A percentile compares a stretch with the other conserved stretches of the same genome.
Conservation (phyloP, 768 basidiomycete genomes). For the Phallus indusiatus region DNA sequence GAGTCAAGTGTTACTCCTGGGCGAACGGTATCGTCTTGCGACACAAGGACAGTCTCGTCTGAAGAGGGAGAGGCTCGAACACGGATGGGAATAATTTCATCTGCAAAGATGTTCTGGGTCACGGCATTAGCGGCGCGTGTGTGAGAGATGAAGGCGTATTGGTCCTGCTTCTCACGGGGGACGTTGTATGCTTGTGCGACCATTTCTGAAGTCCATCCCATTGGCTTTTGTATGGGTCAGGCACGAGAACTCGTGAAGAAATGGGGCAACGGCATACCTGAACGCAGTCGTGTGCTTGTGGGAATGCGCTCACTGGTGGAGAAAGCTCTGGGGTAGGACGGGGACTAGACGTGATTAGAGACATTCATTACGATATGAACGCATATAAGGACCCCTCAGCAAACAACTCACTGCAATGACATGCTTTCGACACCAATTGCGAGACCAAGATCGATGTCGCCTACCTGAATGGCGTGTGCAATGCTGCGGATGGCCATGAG, state of each 20-base stretch:
- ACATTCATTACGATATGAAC: not conserved
- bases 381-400: constrained; percentile 8
- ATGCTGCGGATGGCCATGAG: constrained; percentile 89
- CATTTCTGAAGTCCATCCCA: constrained; percentile 95
- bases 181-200: constrained; percentile 74
- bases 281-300: constrained; percentile 66
- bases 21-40: constrained; percentile 82
- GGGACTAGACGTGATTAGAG: constrained; percentile 33
- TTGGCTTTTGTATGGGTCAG: constrained; percentile 42
- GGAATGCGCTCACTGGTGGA: constrained; percentile 44
- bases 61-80: constrained; percentile 40
- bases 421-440: constrained; percentile 81
- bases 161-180: constrained; percentile 75
- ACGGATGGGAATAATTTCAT: constrained; percentile 86
- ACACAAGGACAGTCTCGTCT: constrained; percentile 39
- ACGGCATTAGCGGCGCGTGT: constrained; percentile 68
- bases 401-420: constrained; percentile 54
- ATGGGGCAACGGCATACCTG: constrained; percentile 35
- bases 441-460: constrained; percentile 80
- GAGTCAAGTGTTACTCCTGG: constrained; percentile 72
- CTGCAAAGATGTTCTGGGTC: constrained; percentile 61
- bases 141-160: constrained; percentile 84
- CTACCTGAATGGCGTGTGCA: constrained; percentile 75
- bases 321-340: constrained; percentile 65
- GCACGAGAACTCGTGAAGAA: not conserved